A percentile compares a stretch with the other conserved stretches of the same genome.
Evolutionary conservation across 768 basidiomycete genomes (phyloP).

Genomic region (Leccinum arenicola): DNA sequence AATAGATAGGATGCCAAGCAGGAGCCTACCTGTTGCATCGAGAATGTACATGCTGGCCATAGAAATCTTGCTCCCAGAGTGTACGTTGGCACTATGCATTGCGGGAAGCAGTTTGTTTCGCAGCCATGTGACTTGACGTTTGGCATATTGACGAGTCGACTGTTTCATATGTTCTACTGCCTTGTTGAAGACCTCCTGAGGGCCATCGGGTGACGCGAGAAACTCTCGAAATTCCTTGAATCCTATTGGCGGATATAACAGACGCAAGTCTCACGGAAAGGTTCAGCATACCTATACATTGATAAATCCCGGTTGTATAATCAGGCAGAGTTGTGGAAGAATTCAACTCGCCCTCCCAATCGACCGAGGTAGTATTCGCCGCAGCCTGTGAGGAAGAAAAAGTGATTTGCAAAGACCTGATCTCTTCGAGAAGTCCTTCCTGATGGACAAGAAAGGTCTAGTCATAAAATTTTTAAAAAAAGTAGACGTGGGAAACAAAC

Average conservation of each 20-base stretch:
- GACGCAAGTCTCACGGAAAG: neutral
- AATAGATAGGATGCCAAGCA: neutral
- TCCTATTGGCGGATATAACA: constrained; percentile 47
- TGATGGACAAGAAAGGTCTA: constrained; percentile 24
- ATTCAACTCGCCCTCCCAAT: neutral
- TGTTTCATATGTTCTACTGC: constrained; percentile 81
- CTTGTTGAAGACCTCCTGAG: constrained; percentile 43
- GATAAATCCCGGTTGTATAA: constrained; percentile 85
- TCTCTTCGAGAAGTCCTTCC: constrained; percentile 81
- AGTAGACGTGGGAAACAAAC: constrained; percentile 35
- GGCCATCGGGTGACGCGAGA: constrained; percentile 43
- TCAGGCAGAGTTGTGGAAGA: constrained; percentile 32
- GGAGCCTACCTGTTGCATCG: constrained; percentile 60
- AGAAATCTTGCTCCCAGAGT: constrained; percentile 24
- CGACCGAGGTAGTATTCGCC: neutral
- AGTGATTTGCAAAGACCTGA: constrained; percentile 47
- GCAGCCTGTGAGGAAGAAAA: constrained; percentile 8
- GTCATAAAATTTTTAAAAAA: neutral
- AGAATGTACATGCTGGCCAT: constrained; percentile 53
- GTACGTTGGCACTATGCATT: constrained; percentile 45
- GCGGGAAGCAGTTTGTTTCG: constrained; percentile 84
- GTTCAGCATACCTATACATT: constrained; percentile 73
- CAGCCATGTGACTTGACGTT: constrained; percentile 90
- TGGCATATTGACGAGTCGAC: constrained; percentile 88
- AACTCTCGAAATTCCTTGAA: constrained; percentile 87